Base-by-base conservation (phyloP, 495 filamentous ascomycete species). In the Mytilinidion resinicola region DNA sequence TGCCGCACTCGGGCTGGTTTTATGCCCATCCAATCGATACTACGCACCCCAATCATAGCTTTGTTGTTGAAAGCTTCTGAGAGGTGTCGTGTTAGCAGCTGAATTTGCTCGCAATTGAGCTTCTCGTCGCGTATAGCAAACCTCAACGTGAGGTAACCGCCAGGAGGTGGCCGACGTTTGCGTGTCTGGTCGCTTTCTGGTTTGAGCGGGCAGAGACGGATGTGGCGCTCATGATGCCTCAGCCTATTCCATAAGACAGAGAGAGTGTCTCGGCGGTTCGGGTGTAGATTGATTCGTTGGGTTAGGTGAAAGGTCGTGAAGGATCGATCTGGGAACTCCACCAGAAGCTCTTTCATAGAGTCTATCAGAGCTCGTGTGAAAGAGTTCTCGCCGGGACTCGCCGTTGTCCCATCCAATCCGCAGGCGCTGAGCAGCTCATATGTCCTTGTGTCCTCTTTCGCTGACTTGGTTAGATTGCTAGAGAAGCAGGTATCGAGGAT, bases 401-500 rank as follows among this genome's bases (percentile, higher is more conserved):
- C 11, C 0, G 62, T 65, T 4, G 53, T 36, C 5, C 36, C 30
- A 39, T 58, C 35, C 12, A 17, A 9, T 12, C 51, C 10, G 17
- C 43, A 54, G 6, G 62, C 62, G 14, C 57, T 53, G 15, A 65
- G 20, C 19, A 65, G 43, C 37, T 61, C 37, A 43, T 65, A 65
- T n/a, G 51, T 55, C 19, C 62, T 36, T n/a, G 43, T 30, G 19
- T 65, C 62, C 25, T 61, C 50, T 10, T 5, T 39, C 9, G 19
- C 36, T n/a, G 42, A 19, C 30, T 66, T 66, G 3, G 60, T 33
- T 19, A 61, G 59, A 44, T 57, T 63, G 48, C 64, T 62, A 25
- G 64, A 62, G 43, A 56, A 69, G 53, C 67, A 69, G 48, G 61
- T 63, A 41, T 69, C 67, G 0, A 69, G 49, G 38, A 69, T 67